These are phyloP conservation scores for Metschnikowia cubensis DNA, from an alignment of 805 yeast genomes.

Conservation along the genomic window DNA sequence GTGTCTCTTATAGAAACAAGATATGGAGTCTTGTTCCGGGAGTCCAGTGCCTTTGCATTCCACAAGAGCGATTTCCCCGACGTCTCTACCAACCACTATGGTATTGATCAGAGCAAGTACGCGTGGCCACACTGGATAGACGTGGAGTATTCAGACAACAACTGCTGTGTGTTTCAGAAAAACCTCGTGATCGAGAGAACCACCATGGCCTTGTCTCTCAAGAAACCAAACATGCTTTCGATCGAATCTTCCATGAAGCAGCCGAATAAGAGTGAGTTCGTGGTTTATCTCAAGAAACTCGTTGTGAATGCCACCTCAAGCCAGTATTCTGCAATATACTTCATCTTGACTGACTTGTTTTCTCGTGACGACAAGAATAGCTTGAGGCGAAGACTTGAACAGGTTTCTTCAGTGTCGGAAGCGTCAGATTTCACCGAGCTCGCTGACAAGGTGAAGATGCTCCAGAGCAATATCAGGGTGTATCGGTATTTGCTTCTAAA, in stretches of 20 bases:
- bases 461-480: conserved; percentile 30
- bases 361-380: conserved; percentile 27
- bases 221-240: conserved; percentile 51
- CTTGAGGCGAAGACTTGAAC: conserved; percentile 37
- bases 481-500: conserved; percentile 35
- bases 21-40: conserved; percentile 51
- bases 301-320: conserved; percentile 36
- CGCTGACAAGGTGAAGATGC: conserved; percentile 24
- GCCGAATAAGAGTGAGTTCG: conserved; percentile 25
- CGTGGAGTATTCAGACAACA: conserved; percentile 22
- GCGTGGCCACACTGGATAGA: conserved; percentile 21
- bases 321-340: conserved; percentile 37
- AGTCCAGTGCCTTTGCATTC: conserved; percentile 52
- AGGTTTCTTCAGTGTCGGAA: conserved; percentile 35
- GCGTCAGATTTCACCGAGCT: conserved; percentile 33
- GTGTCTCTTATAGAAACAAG: conserved; percentile 50
- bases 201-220: conserved; percentile 42
- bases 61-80: conserved; percentile 28
- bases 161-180: conserved; percentile 19
- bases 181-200: conserved; percentile 34
- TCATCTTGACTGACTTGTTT: conserved; percentile 33
- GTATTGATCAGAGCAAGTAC: not conserved
- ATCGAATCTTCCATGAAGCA: conserved; percentile 23
- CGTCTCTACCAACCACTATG: conserved; percentile 5
- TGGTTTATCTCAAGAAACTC: conserved; percentile 33